These are phyloP conservation scores for Anaeromyces robustus DNA, from an alignment of 192 early-diverging fungal species.

Conservation along the genomic window DNA sequence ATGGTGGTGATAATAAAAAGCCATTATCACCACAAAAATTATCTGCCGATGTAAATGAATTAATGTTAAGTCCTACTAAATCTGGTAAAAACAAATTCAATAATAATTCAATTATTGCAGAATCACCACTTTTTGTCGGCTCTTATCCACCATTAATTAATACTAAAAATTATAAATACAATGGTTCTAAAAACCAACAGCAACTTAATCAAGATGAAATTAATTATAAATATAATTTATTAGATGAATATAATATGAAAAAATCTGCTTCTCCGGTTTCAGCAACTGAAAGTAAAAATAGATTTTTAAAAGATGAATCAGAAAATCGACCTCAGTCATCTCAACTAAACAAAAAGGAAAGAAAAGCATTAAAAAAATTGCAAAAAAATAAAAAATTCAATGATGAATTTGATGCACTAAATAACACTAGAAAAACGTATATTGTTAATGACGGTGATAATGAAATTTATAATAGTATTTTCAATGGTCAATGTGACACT, in stretches of 20 bases:
- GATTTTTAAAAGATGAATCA: not conserved
- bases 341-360: not conserved
- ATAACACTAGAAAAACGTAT: not conserved
- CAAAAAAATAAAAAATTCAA: not conserved
- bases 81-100: not conserved
- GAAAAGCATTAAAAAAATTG: not conserved
- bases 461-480: constrained; percentile 6
- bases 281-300: not conserved
- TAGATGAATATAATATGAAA: not conserved
- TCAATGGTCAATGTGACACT: not conserved
- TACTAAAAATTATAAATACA: not conserved
- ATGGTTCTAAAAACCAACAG: no score
- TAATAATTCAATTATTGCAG: not conserved
- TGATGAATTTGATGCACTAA: not conserved
- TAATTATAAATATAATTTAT: not conserved
- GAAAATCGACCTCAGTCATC: not conserved
- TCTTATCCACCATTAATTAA: not conserved
- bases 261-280: not conserved
- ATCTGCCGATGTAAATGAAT: not conserved
- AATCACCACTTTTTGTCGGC: not conserved
- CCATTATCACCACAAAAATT: not conserved
- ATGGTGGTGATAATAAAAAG: not conserved
- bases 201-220: not conserved
- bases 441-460: not conserved
- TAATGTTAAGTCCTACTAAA: not conserved